Base-by-base conservation (phyloP, 139 green algal species). In the Bryopsis sp. region DNA sequence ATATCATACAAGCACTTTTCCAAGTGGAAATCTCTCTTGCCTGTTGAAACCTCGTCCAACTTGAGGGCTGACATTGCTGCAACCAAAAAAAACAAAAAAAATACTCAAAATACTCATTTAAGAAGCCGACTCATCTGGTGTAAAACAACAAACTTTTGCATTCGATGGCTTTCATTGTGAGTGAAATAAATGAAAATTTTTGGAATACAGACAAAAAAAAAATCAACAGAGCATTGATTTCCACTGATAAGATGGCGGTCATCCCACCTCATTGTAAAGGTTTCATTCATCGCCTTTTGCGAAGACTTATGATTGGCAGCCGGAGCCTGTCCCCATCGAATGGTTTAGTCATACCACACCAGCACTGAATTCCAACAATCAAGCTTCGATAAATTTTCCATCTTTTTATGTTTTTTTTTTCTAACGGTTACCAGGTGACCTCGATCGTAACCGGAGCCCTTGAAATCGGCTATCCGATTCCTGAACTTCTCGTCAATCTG, bases 381-480 rank as follows among this genome's bases (percentile, higher is more conserved):
- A n/a, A 36, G 66, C 11, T 22, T 46, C n/a, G n/a, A n/a, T n/a
- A n/a, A n/a, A n/a, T n/a, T n/a, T n/a, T n/a, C n/a, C n/a, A n/a
- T n/a, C n/a, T n/a, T n/a, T n/a, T n/a, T n/a, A n/a, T n/a, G n/a
- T n/a, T n/a, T n/a, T n/a, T n/a, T n/a, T n/a, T n/a, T n/a, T n/a
- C n/a, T n/a, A n/a, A n/a, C n/a, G n/a, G n/a, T 4, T 64, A 85
- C 85, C 84, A 97, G 79, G 77, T 97, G 92, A 2, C 92, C 92
- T 0, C 92, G 72, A 78, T 97, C 92, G 71, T 93, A 97, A 1
- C 90, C 91, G 3, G 75, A 88, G 19, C 76, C 70, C 11, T 68
- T 67, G 71, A 84, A 97, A 77, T 95, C 85, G 0, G 73, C 60
- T 8, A 96, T 82, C 46, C 76, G 82, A 68, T 64, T 84, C 28